A percentile compares a stretch with the other conserved stretches of the same genome.
phyloP scores from a whole-genome alignment of 2,329 filamentous ascomycete genomes.

The Fusarium clavum region DNA sequence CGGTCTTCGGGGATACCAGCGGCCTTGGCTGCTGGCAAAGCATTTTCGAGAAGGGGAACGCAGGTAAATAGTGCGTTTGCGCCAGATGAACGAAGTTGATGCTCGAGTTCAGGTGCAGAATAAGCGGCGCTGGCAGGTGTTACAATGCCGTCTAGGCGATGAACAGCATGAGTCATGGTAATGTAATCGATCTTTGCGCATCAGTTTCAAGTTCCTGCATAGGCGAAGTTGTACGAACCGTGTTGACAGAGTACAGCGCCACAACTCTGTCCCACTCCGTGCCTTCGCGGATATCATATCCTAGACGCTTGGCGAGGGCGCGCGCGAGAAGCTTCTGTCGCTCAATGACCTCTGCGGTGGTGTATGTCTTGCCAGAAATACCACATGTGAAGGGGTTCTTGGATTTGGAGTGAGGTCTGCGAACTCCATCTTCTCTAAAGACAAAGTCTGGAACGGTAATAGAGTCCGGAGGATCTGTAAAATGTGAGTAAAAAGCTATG shows the following conservation, averaged over 20 bases:
- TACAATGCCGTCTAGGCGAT: conserved; percentile 78
- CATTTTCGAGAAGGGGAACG: conserved; percentile 71
- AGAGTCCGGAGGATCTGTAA: conserved; percentile 73
- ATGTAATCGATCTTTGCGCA: conserved; percentile 75
- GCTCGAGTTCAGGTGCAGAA: conserved; percentile 74
- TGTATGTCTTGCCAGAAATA: conserved; percentile 75
- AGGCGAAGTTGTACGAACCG: conserved; percentile 60
- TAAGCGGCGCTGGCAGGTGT: conserved; percentile 82
- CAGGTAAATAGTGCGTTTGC: conserved; percentile 80
- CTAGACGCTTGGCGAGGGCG: conserved; percentile 76
- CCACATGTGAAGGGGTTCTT: conserved; percentile 82
- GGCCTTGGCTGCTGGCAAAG: conserved; percentile 72
- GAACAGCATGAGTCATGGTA: conserved; percentile 77
- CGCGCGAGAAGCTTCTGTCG: conserved; percentile 76
- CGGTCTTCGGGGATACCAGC: conserved; percentile 71
- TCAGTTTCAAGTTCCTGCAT: neutral
- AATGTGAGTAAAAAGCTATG: neutral
- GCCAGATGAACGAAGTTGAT: conserved; percentile 76
- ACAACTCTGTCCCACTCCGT: conserved; percentile 86
- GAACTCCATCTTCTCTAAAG: conserved; percentile 76
- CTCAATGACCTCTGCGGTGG: conserved; percentile 70
- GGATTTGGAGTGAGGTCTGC: conserved; percentile 71
- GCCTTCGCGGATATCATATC: conserved; percentile 75
- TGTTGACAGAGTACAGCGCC: conserved; percentile 82
- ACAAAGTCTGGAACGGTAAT: conserved; percentile 83